These are phyloP conservation scores for Microcyclosporella mali DNA, from an alignment of 2,329 filamentous ascomycete species.

Conservation along the genomic window DNA sequence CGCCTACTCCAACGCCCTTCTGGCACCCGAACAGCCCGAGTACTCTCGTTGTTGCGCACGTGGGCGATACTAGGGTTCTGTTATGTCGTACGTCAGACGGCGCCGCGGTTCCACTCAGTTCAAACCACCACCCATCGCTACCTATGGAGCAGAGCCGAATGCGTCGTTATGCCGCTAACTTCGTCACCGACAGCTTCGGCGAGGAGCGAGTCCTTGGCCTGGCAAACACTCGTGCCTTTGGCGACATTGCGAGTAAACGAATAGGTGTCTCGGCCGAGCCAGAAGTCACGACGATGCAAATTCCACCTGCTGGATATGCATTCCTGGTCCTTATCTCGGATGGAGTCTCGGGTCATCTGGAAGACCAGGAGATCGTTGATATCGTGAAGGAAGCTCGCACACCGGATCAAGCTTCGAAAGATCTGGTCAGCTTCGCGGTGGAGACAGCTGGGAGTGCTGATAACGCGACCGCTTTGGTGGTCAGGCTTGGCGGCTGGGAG, in stretches of 20 bases:
- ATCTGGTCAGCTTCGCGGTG: constrained; percentile 79
- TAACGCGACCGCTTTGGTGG: constrained; percentile 59
- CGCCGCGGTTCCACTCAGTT: constrained; percentile 71
- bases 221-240: constrained; percentile 90
- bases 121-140: constrained; percentile 85
- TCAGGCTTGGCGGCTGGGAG: constrained; percentile 60
- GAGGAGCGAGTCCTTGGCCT: constrained; percentile 92
- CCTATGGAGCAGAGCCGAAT: constrained; percentile 77
- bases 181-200: constrained; percentile 93
- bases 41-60: constrained; percentile 79
- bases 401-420: constrained; percentile 73
- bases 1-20: constrained; percentile 83
- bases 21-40: constrained; percentile 87
- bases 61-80: constrained; percentile 86
- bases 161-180: constrained; percentile 75
- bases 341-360: constrained; percentile 77
- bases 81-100: constrained; percentile 84
- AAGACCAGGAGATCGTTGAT: constrained; percentile 93
- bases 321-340: constrained; percentile 87
- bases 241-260: constrained; percentile 84
- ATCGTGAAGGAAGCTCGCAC: constrained; percentile 90
- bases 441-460: constrained; percentile 64
- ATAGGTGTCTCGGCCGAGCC: constrained; percentile 93
- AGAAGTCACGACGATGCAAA: constrained; percentile 71
- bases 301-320: constrained; percentile 75